phyloP scores from a whole-genome alignment of 106 monocot genomes.

The Dendrobium chrysotoxum region DNA sequence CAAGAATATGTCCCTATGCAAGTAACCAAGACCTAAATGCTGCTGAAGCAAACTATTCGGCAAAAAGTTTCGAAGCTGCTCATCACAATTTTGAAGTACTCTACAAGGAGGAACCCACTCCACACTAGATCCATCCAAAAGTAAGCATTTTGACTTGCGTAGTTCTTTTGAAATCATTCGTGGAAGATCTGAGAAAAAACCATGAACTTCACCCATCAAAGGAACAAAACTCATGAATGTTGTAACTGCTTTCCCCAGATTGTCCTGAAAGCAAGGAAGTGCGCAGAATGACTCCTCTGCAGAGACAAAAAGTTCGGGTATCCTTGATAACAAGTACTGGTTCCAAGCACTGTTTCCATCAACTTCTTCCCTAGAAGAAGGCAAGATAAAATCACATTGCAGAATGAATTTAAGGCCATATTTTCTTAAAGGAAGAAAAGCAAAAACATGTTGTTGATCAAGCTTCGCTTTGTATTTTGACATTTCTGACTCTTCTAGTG shows the following conservation, averaged over 20 bases:
- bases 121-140: slow-evolving; percentile 28
- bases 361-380: slow-evolving; percentile 73
- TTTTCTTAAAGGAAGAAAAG: slow-evolving; percentile 61
- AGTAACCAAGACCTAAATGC: slow-evolving; percentile 51
- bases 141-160: slow-evolving; percentile 42
- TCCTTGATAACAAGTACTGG: slow-evolving; percentile 53
- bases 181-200: slow-evolving; percentile 57
- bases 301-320: slow-evolving; percentile 50
- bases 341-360: slow-evolving; percentile 73
- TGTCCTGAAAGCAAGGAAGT: slow-evolving; percentile 42
- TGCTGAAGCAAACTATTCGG: slow-evolving; percentile 37
- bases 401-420: slow-evolving; percentile 69
- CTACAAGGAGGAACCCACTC: slow-evolving; percentile 58
- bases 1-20: slow-evolving; percentile 39
- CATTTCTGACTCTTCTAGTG: slow-evolving; percentile 32
- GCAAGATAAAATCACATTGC: slow-evolving; percentile 64
- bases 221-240: slow-evolving; percentile 64
- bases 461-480: slow-evolving; percentile 31
- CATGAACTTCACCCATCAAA: slow-evolving; percentile 53
- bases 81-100: slow-evolving; percentile 48
- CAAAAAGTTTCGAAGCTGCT: slow-evolving; percentile 29
- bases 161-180: slow-evolving; percentile 52
- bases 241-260: slow-evolving; percentile 46
- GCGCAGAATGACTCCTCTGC: slow-evolving; percentile 40
- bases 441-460: slow-evolving; percentile 57